Conservation (phyloP, 2,329 filamentous ascomycete species). For the Penicillium sp. region DNA sequence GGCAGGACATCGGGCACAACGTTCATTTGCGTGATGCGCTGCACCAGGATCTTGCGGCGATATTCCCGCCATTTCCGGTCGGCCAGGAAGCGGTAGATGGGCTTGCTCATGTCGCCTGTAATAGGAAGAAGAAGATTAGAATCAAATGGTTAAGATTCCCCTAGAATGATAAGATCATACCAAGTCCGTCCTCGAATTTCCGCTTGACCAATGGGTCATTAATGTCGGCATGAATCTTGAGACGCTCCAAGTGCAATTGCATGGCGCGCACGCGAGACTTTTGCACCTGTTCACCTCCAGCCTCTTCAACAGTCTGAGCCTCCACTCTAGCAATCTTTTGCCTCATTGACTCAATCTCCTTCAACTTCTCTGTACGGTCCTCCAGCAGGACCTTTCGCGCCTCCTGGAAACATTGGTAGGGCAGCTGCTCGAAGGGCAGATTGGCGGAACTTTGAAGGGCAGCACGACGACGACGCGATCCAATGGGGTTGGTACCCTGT, state of each 20-base stretch:
- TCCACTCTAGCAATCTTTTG: slow-evolving; percentile 72
- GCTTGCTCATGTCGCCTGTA: slow-evolving; percentile 93
- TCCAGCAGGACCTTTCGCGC: slow-evolving; percentile 80
- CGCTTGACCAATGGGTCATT: slow-evolving; percentile 95
- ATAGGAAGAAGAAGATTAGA: slow-evolving; percentile 22
- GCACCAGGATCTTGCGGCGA: slow-evolving; percentile 76
- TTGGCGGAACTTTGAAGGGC: slow-evolving; percentile 69
- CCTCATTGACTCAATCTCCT: slow-evolving; percentile 70
- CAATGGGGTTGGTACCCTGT: slow-evolving; percentile 73
- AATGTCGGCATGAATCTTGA: slow-evolving; percentile 91
- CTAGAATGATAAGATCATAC: slow-evolving; percentile 57
- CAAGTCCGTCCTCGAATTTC: slow-evolving; percentile 87
- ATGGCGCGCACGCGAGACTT: slow-evolving; percentile 72
- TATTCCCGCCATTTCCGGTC: slow-evolving; percentile 86
- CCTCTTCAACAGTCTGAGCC: slow-evolving; percentile 61
- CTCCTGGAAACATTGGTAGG: slow-evolving; percentile 98
- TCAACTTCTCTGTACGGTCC: slow-evolving; percentile 82
- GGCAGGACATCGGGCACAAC: slow-evolving; percentile 89
- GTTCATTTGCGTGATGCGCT: slow-evolving; percentile 85
- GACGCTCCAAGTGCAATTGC: slow-evolving; percentile 71
- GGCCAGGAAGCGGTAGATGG: slow-evolving; percentile 90
- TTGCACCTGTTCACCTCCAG: slow-evolving; percentile 70
- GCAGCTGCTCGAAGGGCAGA: slow-evolving; percentile 89
- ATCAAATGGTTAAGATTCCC: neutral
- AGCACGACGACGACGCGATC: slow-evolving; percentile 81